Conservation (phyloP, 1,139 yeast genomes). For the Trichomonascaceae sp. region DNA sequence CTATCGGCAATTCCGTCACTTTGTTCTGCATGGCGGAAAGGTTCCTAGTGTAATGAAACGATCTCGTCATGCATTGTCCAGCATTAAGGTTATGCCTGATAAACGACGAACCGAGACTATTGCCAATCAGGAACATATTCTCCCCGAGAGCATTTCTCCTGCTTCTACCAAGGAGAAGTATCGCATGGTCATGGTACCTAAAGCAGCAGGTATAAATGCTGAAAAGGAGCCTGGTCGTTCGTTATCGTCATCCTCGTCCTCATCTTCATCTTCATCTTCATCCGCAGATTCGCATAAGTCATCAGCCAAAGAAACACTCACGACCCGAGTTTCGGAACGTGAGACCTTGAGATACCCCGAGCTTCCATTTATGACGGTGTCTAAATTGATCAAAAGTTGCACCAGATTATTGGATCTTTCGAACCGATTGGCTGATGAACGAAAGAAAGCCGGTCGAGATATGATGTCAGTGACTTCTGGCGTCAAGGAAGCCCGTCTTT, state of each 20-base stretch:
- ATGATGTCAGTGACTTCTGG: background rate
- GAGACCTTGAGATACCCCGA: conserved; percentile 2
- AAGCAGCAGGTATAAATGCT: conserved; percentile 14
- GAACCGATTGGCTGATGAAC: conserved; percentile 1
- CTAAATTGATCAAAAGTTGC: conserved; percentile 1
- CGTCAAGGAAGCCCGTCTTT: conserved; percentile 6
- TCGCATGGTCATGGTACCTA: conserved; percentile 46
- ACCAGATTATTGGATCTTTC: conserved; percentile 2
- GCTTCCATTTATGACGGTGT: conserved; percentile 3
- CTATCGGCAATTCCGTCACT: conserved; percentile 39
- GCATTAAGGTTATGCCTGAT: conserved; percentile 3
- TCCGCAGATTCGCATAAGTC: background rate
- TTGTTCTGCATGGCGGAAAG: conserved; percentile 1
- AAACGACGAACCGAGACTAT: conserved; percentile 1
- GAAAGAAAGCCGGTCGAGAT: background rate
- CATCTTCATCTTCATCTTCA: background rate
- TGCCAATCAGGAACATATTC: conserved; percentile 32
- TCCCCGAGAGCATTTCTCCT: conserved; percentile 89
- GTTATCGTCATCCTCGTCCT: background rate
- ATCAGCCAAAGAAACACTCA: background rate
- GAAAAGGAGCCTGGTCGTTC: background rate
- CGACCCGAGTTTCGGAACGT: background rate
- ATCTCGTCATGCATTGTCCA: background rate
- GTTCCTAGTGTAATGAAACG: background rate
- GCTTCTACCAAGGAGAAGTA: conserved; percentile 86